A percentile compares a stretch with the other conserved stretches of the same genome.
Evolutionary conservation across 306 rosid species (phyloP).

Genomic region (Quercus parvula): DNA sequence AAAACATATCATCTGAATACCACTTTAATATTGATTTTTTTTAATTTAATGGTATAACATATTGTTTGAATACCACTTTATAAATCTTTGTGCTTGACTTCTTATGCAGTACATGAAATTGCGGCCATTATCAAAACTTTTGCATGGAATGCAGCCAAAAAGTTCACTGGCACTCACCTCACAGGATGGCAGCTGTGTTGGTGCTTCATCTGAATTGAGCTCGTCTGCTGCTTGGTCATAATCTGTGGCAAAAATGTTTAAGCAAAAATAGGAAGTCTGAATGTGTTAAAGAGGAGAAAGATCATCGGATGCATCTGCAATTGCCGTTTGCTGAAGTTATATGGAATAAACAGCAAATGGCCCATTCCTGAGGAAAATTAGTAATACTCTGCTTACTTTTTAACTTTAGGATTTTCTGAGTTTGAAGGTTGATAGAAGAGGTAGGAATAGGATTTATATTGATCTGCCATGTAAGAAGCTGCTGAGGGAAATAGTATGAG

Average conservation of each 20-base stretch:
- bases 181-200: not conserved
- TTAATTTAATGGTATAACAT: not conserved
- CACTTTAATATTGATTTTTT: not conserved
- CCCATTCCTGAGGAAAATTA: not conserved
- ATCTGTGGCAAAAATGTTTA: not conserved
- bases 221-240: constrained; percentile 3
- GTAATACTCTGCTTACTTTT: not conserved
- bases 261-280: not conserved
- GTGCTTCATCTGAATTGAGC: constrained; percentile 4
- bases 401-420: not conserved
- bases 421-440: not conserved
- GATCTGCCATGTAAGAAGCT: not conserved
- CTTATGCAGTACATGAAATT: constrained; percentile 29
- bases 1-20: not conserved
- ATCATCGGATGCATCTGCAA: not conserved
- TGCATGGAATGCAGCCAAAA: constrained; percentile 3
- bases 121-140: constrained; percentile 13
- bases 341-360: not conserved
- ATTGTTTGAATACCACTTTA: not conserved
- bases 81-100: constrained; percentile 5
- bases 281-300: not conserved
- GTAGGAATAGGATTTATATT: not conserved
- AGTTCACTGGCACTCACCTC: constrained; percentile 4
- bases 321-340: not conserved
- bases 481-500: not conserved